These are phyloP conservation scores for Rubia peregrina DNA, from an alignment of 305 asterid genomes.

Conservation along the genomic window DNA sequence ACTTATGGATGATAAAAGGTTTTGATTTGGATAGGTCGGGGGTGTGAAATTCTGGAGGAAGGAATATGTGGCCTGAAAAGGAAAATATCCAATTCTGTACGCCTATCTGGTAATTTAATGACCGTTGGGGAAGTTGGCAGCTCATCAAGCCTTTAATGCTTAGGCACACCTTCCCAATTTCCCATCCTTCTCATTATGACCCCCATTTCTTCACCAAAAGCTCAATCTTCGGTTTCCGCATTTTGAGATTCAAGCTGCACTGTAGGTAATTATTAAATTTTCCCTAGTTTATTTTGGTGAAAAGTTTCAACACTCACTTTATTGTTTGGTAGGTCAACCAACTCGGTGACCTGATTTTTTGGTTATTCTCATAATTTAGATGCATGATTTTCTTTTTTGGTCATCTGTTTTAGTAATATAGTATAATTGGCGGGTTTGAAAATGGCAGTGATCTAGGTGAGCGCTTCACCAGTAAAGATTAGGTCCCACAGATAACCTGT, in stretches of 20 bases:
- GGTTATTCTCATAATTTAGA: neutral
- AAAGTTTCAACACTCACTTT: constrained; percentile 27
- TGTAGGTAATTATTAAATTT: neutral
- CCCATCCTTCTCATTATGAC: constrained; percentile 16
- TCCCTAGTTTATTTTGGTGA: constrained; percentile 26
- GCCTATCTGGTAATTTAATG: constrained; percentile 29
- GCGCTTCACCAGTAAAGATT: constrained; percentile 35
- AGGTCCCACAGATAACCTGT: constrained; percentile 24
- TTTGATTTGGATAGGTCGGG: too few species aligned
- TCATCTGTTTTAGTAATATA: neutral
- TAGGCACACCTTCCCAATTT: constrained; percentile 48
- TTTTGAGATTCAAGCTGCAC: constrained; percentile 12
- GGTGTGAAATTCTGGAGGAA: too few species aligned
- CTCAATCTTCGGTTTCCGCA: constrained; percentile 19
- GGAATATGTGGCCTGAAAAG: neutral
- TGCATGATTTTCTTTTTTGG: constrained; percentile 16
- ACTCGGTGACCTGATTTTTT: constrained; percentile 27
- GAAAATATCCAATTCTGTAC: neutral
- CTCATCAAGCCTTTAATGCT: constrained; percentile 35
- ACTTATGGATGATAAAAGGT: too few species aligned
- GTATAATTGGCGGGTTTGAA: constrained; percentile 26
- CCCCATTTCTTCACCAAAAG: constrained; percentile 11
- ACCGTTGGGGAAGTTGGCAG: constrained; percentile 55
- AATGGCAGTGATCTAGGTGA: constrained; percentile 54
- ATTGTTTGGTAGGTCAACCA: constrained; percentile 70